Evolutionary conservation across 306 rosid genomes (phyloP), one percentile per base, ranked within the genome.

Genomic region (Dryas drummondii): DNA sequence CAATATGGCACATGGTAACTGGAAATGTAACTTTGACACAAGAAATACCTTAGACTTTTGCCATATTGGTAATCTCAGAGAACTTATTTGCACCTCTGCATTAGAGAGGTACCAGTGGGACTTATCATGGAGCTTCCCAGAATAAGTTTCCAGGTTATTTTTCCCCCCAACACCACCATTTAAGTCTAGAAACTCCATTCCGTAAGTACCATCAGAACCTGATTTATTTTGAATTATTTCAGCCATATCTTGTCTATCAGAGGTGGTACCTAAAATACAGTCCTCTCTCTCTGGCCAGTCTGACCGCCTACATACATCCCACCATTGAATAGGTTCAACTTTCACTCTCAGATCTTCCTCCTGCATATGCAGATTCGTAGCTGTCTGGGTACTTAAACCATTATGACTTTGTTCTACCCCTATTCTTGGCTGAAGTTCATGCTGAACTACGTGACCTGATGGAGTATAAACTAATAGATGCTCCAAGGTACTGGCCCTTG

Each of bases 301-400:
- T 52, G 87, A 82, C 82, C 97, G 85, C 87, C 98, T 89, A 74
- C 98, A 93, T 16, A 88, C 98, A 42, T 93, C 98, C 98, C 96
- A 91, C 96, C 98, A 90, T 66, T 91, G 97, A 84, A 90, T 86
- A 60, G 98, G 97, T 69, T 93, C 97, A 79, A 93, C 96, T 84
- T 93, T 91, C 56, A 93, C 92, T 79, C 91, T 83, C 79, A 93
- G 81, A 67, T 89, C 97, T 75, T 89, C 97, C 70, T 93, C 98
- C 76, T 85, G 93, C 83, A 80, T 74, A 63, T 78, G 88, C 80
- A 83, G 37, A 72, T 69, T 40, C 2, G 94, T 84, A 84, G 86
- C 78, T 76, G 91, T 74, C 52, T 81, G 89, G 76, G 81, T 75
- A 81, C 74, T 71, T 7, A 77, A 63, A 74, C 86, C 82, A 65